phyloP scores from a whole-genome alignment of 2,329 filamentous ascomycete species.

The Diaporthe citri region DNA sequence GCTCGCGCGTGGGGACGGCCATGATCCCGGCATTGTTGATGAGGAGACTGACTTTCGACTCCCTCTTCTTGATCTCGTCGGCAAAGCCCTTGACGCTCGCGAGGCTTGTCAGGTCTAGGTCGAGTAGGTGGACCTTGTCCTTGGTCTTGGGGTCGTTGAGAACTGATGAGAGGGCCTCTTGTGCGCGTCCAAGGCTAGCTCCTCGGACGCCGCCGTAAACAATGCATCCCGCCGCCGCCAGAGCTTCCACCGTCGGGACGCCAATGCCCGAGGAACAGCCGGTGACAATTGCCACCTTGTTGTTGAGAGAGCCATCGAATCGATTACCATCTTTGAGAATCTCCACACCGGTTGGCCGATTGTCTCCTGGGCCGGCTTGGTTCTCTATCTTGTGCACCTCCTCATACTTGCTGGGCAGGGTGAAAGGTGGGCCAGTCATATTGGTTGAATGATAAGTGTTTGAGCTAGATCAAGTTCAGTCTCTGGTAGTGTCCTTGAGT shows the following conservation, averaged over 20 bases:
- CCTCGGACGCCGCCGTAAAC: constrained; percentile 58
- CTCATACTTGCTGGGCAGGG: constrained; percentile 40
- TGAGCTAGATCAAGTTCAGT: not conserved
- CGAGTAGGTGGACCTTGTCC: constrained; percentile 50
- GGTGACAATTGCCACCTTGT: constrained; percentile 56
- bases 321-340: constrained; percentile 52
- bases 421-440: constrained; percentile 24
- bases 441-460: not conserved
- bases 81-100: constrained; percentile 50
- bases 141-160: constrained; percentile 41
- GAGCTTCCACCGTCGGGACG: constrained; percentile 55
- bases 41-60: constrained; percentile 46
- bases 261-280: constrained; percentile 56
- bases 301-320: constrained; percentile 48
- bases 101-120: constrained; percentile 48
- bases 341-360: constrained; percentile 52
- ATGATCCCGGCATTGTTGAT: constrained; percentile 62
- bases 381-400: constrained; percentile 37
- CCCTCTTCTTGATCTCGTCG: constrained; percentile 46
- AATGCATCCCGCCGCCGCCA: constrained; percentile 57
- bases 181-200: constrained; percentile 50
- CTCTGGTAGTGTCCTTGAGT: too few species aligned
- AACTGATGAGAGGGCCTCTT: constrained; percentile 48
- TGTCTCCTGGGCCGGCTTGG: constrained; percentile 50
- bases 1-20: constrained; percentile 46